Conservation (phyloP, 2,329 filamentous ascomycete genomes). For the Ciborinia camelliae region DNA sequence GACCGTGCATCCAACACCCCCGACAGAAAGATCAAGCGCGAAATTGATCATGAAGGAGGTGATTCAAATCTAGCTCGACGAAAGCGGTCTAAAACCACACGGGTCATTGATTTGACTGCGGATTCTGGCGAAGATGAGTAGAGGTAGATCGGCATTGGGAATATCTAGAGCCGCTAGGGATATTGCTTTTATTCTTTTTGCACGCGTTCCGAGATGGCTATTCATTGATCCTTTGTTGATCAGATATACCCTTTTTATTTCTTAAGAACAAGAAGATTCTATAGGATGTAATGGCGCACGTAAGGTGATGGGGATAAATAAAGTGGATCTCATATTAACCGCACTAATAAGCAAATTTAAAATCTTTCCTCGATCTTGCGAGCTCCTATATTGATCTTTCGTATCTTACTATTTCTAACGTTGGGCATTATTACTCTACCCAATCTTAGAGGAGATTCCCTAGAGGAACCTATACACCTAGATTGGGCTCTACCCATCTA, state of each 20-base stretch:
- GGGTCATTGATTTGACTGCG: constrained; percentile 6
- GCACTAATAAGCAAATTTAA: no score
- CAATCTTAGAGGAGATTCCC: no score
- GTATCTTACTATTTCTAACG: no score
- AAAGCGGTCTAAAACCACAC: background rate
- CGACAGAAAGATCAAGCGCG: constrained; percentile 12
- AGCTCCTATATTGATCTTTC: background rate
- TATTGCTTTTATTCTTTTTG: background rate
- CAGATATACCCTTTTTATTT: background rate
- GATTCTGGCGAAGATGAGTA: constrained; percentile 4
- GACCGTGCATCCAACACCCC: background rate
- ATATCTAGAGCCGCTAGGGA: background rate
- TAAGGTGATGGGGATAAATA: background rate
- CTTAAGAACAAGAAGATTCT: background rate
- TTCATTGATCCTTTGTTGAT: background rate
- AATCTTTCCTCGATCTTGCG: no score
- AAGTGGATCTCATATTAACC: background rate
- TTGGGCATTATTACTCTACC: no score
- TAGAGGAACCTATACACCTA: no score
- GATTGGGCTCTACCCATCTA: no score
- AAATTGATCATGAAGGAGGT: background rate
- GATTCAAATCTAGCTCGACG: background rate
- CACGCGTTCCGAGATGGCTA: background rate
- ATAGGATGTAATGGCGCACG: no score
- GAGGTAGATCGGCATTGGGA: background rate